Conservation (phyloP, 2,329 filamentous ascomycete species). For the Talaromyces islandicus region DNA sequence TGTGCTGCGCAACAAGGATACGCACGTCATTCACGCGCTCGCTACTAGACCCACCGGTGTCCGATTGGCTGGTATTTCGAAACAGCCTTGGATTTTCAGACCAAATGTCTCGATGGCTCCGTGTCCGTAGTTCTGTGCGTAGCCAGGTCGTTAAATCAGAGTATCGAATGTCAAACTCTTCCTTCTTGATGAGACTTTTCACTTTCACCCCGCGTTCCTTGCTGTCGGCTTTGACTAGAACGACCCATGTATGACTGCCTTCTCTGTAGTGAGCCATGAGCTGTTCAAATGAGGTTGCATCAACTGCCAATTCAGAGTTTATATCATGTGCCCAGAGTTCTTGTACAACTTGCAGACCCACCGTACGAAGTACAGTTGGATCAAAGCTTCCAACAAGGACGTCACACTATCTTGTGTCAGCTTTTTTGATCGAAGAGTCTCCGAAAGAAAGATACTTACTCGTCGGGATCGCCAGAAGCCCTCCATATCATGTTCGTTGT, state of each 20-base stretch:
- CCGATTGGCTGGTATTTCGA: conserved; percentile 36
- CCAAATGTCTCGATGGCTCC: conserved; percentile 55
- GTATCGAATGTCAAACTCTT: conserved; percentile 71
- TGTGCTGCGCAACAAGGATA: conserved; percentile 74
- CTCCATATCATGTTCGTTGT: conserved; percentile 57
- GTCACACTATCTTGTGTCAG: conserved; percentile 58
- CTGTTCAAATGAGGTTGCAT: conserved; percentile 73
- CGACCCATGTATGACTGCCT: conserved; percentile 77
- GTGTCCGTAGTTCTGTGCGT: conserved; percentile 72
- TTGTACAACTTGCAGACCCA: conserved; percentile 70
- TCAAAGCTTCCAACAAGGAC: conserved; percentile 88
- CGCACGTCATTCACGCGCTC: conserved; percentile 67
- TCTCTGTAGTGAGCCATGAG: conserved; percentile 61
- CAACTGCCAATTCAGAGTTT: conserved; percentile 78
- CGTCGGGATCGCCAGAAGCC: conserved; percentile 57
- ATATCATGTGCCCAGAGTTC: conserved; percentile 78
- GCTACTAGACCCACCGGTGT: conserved; percentile 23
- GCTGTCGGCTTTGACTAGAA: conserved; percentile 70
- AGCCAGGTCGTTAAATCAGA: conserved; percentile 74
- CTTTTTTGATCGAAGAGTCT: neutral
- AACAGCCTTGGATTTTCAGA: conserved; percentile 39
- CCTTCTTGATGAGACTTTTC: conserved; percentile 69
- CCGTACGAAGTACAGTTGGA: conserved; percentile 64
- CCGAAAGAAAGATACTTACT: conserved; percentile 41
- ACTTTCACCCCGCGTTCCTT: conserved; percentile 62